Evolutionary conservation across 139 green algal genomes (phyloP).

Genomic region (Chlamydomonas eustigma): DNA sequence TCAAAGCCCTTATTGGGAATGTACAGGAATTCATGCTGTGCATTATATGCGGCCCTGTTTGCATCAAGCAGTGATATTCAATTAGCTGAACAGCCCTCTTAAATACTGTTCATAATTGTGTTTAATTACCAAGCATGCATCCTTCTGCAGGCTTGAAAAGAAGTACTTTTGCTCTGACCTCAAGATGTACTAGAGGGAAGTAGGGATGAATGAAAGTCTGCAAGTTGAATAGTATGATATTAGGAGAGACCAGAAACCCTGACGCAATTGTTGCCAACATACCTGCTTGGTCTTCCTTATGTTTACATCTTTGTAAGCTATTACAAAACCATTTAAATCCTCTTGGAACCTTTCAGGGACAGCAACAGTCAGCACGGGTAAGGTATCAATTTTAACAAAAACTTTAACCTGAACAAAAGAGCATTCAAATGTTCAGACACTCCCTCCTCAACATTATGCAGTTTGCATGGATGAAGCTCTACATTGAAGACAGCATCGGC

Average conservation of each 20-base stretch:
- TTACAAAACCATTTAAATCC: background rate
- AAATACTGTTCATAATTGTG: too few species aligned
- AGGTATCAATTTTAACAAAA: too few species aligned
- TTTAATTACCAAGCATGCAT: background rate
- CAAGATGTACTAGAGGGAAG: slow-evolving; percentile 1
- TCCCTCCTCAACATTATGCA: slow-evolving; percentile 3
- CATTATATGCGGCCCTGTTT: too few species aligned
- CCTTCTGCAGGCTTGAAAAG: slow-evolving; percentile 4
- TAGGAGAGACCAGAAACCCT: too few species aligned
- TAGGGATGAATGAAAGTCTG: slow-evolving; percentile 5
- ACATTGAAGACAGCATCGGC: background rate
- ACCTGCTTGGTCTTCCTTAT: background rate
- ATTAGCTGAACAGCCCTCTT: too few species aligned
- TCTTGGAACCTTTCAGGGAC: slow-evolving; percentile 7
- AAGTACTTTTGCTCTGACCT: background rate
- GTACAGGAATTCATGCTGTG: too few species aligned
- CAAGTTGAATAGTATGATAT: too few species aligned
- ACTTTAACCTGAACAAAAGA: slow-evolving; percentile 7
- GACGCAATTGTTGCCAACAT: too few species aligned
- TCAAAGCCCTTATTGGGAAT: too few species aligned
- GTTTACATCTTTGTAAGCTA: background rate
- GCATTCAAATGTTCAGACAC: background rate
- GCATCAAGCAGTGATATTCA: too few species aligned
- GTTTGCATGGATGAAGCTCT: slow-evolving; percentile 3
- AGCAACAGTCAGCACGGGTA: too few species aligned